These are phyloP conservation scores for Amphichorda felina DNA, from an alignment of 2,329 filamentous ascomycete genomes.

Conservation along the genomic window DNA sequence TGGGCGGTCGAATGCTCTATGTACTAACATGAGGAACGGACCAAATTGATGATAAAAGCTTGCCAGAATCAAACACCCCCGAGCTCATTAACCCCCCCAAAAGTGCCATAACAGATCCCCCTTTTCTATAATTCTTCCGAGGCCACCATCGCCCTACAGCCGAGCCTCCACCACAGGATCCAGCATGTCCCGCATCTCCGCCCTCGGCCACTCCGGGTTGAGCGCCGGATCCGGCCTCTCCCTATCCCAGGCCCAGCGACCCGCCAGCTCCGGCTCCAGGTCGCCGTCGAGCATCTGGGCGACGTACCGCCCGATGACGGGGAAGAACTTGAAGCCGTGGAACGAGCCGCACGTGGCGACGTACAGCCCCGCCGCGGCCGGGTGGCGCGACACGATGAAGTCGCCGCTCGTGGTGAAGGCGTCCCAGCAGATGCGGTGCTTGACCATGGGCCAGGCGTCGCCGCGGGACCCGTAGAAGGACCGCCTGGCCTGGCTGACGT, in stretches of 20 bases:
- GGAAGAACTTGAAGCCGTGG: slow-evolving; percentile 58
- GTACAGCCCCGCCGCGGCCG: slow-evolving; percentile 39
- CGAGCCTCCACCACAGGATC: no score
- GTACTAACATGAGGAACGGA: no score
- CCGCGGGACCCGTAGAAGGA: slow-evolving; percentile 48
- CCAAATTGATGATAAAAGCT: no score
- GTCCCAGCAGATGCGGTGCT: slow-evolving; percentile 59
- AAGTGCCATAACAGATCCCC: no score
- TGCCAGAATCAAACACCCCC: no score
- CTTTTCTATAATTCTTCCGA: no score
- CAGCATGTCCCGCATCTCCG: slow-evolving; percentile 42
- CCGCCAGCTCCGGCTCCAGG: slow-evolving; percentile 27
- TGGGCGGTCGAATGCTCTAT: no score
- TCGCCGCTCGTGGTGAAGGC: slow-evolving; percentile 50
- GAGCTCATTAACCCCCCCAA: no score
- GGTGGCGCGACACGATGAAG: slow-evolving; percentile 49
- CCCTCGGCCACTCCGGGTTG: slow-evolving; percentile 44
- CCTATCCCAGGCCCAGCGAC: slow-evolving; percentile 48
- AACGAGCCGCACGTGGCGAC: slow-evolving; percentile 55
- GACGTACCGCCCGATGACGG: slow-evolving; percentile 50
- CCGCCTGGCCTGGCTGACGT: slow-evolving; percentile 43
- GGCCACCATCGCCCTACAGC: no score
- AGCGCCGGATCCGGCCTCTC: slow-evolving; percentile 38
- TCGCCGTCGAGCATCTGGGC: slow-evolving; percentile 38
- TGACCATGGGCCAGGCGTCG: slow-evolving; percentile 43